Evolutionary conservation across 1,284 basidiomycete species (phyloP), one percentile per base, ranked within the genome.

Genomic region (Ustilago loliicola): DNA sequence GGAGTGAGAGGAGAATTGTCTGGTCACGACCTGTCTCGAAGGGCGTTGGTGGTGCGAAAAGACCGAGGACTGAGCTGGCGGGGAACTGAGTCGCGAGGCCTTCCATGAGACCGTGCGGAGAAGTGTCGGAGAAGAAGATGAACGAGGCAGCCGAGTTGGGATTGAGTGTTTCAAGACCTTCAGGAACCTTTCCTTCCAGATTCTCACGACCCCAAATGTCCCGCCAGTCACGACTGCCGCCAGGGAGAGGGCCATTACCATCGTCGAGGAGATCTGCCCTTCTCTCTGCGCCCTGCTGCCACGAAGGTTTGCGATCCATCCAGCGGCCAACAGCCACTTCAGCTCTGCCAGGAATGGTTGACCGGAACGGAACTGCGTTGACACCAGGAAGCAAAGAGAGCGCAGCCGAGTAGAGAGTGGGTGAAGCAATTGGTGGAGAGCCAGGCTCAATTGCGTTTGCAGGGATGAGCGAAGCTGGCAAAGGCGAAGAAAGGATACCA

Each of bases 11-110:
- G 76, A 94, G 91, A 2, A 96, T 87, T 0, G 94, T 95, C 55
- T 92, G 90, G 1, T 92, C 92, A 23, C 92, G 88, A 11, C 93
- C 93, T 0, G 93, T 95, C 23, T 94, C 88, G 85, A 96, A 96
- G 0, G 94, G 94, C 0, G 94, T 96, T 0, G 92, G 92, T 0
- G 93, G 89, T 0, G 91, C 92, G 15, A 93, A 86, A 23, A 94
- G 88, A 17, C 93, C 93, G 40, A 93, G 86, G 87, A 91, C 90
- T 30, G 88, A 88, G 8, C 90, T 88, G 17, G 80, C 60, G 0
- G 89, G 88, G 76, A 91, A 91, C 27, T 85, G 57, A 68, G 70
- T 79, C 8, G 86, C 83, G 13, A 93, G 87, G 13, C 90, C 87
- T 50, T 88, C 89, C 4, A 88, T 86, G 19, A 93, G 87, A 1